Conservation (phyloP, 192 early-diverging fungal species). For the Coemansia sp. region DNA sequence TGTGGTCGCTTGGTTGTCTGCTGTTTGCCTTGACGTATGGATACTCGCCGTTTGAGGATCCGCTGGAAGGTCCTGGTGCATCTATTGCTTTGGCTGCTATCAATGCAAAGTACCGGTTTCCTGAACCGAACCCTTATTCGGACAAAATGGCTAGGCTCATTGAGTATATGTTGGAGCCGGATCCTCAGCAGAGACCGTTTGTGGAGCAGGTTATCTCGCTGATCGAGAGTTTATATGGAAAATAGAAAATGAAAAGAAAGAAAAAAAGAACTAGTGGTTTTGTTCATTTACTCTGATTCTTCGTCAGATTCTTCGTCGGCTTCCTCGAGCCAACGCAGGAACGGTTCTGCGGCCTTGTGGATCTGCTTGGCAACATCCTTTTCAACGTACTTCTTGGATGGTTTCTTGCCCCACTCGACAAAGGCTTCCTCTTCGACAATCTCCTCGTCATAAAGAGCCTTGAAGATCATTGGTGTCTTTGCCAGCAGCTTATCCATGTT, state of each 20-base stretch:
- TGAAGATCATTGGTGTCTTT: conserved; percentile 77
- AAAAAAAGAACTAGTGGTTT: neutral
- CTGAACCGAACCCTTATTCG: conserved; percentile 57
- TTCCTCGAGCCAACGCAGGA: conserved; percentile 86
- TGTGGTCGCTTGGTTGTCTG: conserved; percentile 77
- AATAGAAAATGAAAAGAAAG: conserved; percentile 10
- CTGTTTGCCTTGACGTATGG: conserved; percentile 72
- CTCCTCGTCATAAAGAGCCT: conserved; percentile 88
- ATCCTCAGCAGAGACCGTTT: conserved; percentile 59
- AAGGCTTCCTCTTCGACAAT: conserved; percentile 90
- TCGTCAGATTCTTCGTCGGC: conserved; percentile 77
- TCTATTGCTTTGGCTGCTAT: conserved; percentile 72
- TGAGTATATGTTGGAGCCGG: conserved; percentile 61
- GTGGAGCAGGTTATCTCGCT: conserved; percentile 59
- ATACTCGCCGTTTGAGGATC: conserved; percentile 69
- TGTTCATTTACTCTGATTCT: neutral
- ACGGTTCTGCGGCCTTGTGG: conserved; percentile 81
- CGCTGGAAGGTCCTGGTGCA: conserved; percentile 64
- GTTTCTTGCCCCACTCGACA: conserved; percentile 87
- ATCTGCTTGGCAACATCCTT: conserved; percentile 78
- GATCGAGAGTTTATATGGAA: conserved; percentile 26
- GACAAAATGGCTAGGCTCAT: conserved; percentile 57
- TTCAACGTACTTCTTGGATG: conserved; percentile 80
- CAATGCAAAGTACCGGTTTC: conserved; percentile 62
- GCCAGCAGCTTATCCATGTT: conserved; percentile 57